Base-by-base conservation (phyloP, 176 grass and related monocot species). In the Oryza longistaminata region DNA sequence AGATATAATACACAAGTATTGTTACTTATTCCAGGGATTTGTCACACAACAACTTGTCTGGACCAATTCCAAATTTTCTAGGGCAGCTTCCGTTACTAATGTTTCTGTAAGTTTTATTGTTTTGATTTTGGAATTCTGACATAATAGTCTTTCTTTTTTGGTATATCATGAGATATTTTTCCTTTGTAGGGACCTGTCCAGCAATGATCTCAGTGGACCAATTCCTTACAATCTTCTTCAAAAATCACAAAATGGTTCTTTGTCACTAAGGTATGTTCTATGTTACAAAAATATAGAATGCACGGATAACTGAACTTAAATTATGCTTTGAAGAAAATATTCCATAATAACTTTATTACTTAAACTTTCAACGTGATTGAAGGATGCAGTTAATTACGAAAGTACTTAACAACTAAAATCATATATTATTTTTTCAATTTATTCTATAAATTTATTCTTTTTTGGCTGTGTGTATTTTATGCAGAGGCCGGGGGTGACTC, bases 11-110 rank as follows among this genome's bases (percentile, higher is more conserved):
- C 33, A 61, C 48, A 61, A 31, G 12, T 68, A 27, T 6, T 83
- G 37, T 75, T 48, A 88, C 40, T 24, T 62, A 46, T 91, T 79
- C 65, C 86, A 95, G 88, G 48, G 83, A 95, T 88, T 88, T 95
- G 25, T 90, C 88, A 76, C 61, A 88, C 71, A 95, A 95, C 72
- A 91, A 89, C 52, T 85, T 93, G 68, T 87, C 81, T 43, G 93
- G 90, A 3, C 12, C 39, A 48, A 87, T 96, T 87, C 91, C 88
- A 76, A 66, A 89, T 72, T 84, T 62, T 62, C 81, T 93, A 79
- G 91, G 82, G 25, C 70, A 72, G 39, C 68, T 96, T 73, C 11
- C 55, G 33, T 93, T 48, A 4, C 83, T 95, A 43, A 77, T 83
- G 21, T 82, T 91, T 45, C 49, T 96, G 88, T 96, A 89, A 79